Percentiles rank a stretch among this genome's conserved stretches.
phyloP scores from a whole-genome alignment of 2,329 filamentous ascomycete species.

The Lecanosticta acicola region DNA sequence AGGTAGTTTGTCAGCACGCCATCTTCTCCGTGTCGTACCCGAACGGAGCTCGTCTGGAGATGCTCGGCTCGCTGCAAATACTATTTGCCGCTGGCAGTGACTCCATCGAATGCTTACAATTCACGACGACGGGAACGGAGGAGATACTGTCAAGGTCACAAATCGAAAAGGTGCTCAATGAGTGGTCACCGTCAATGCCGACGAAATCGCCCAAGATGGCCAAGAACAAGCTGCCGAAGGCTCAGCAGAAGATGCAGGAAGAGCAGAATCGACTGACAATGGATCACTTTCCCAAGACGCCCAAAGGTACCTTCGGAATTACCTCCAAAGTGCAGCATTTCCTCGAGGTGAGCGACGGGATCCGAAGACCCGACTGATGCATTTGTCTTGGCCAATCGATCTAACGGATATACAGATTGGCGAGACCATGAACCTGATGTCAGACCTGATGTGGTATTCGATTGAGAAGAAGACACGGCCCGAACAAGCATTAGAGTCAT shows the following conservation, averaged over 20 bases:
- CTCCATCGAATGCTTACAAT: slow-evolving; percentile 80
- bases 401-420: slow-evolving; percentile 47
- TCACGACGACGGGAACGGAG: slow-evolving; percentile 68
- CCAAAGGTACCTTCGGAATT: slow-evolving; percentile 50
- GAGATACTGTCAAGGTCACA: slow-evolving; percentile 73
- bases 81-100: slow-evolving; percentile 68
- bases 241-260: slow-evolving; percentile 38
- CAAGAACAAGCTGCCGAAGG: slow-evolving; percentile 44
- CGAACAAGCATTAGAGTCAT: slow-evolving; percentile 49
- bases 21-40: slow-evolving; percentile 87
- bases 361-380: slow-evolving; percentile 3
- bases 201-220: slow-evolving; percentile 49
- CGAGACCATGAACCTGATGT: slow-evolving; percentile 62
- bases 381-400: slow-evolving; percentile 4
- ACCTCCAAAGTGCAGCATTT: slow-evolving; percentile 54
- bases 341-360: slow-evolving; percentile 49
- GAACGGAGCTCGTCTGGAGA: slow-evolving; percentile 57
- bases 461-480: slow-evolving; percentile 51
- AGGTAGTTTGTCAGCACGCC: slow-evolving; percentile 69
- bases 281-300: slow-evolving; percentile 42
- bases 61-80: slow-evolving; percentile 64
- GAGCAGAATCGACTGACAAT: slow-evolving; percentile 41
- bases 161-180: slow-evolving; percentile 42
- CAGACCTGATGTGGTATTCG: slow-evolving; percentile 53
- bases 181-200: slow-evolving; percentile 47